phyloP scores from a whole-genome alignment of 2,329 filamentous ascomycete species.

The Cadophora malorum region DNA sequence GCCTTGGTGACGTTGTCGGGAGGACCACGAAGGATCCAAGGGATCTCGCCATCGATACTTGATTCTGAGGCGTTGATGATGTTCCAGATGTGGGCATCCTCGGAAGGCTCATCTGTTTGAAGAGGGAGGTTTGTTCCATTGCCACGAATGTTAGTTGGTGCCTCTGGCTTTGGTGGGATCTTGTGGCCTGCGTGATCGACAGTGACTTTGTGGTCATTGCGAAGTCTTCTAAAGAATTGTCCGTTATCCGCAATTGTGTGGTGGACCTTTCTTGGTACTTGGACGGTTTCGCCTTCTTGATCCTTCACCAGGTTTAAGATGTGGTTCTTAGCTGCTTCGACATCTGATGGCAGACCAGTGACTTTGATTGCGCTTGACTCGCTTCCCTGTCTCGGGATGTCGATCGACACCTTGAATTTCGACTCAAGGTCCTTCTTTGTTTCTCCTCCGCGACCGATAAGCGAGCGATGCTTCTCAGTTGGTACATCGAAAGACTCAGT shows the following conservation, averaged over 20 bases:
- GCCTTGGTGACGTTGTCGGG: constrained; percentile 83
- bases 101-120: constrained; percentile 84
- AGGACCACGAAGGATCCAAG: constrained; percentile 86
- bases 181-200: constrained; percentile 88
- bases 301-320: constrained; percentile 81
- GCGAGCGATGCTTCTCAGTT: constrained; percentile 84
- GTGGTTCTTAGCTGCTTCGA: constrained; percentile 86
- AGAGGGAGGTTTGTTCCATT: constrained; percentile 76
- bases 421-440: constrained; percentile 84
- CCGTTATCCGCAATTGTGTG: constrained; percentile 87
- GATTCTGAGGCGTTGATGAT: constrained; percentile 68
- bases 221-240: constrained; percentile 89
- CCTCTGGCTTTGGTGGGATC: constrained; percentile 71
- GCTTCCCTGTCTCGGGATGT: constrained; percentile 89
- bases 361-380: constrained; percentile 87
- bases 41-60: constrained; percentile 70
- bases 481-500: constrained; percentile 82
- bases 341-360: constrained; percentile 76
- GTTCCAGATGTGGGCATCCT: constrained; percentile 82
- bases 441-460: constrained; percentile 93
- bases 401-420: constrained; percentile 84
- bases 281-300: constrained; percentile 85
- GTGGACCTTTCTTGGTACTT: constrained; percentile 82
- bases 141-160: constrained; percentile 56
- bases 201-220: constrained; percentile 84